These are phyloP conservation scores for Taiozyma sp. DNA, from an alignment of 1,139 yeast genomes.

Conservation along the genomic window DNA sequence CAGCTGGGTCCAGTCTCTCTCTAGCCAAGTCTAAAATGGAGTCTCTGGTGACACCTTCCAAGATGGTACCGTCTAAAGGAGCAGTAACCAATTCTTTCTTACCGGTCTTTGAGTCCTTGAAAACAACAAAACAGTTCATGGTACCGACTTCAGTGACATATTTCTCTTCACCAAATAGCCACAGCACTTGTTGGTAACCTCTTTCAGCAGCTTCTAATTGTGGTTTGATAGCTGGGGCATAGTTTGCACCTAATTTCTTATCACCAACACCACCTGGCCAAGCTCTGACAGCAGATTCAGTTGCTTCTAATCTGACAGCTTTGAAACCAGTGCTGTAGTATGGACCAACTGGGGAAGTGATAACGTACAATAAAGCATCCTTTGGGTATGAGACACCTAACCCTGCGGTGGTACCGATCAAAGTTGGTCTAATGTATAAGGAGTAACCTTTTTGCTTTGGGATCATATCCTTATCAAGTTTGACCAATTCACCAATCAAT, in stretches of 20 bases:
- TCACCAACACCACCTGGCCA: slow-evolving; percentile 99
- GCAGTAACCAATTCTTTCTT: slow-evolving; percentile 93
- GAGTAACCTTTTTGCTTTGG: slow-evolving; percentile 88
- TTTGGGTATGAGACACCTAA: slow-evolving; percentile 83
- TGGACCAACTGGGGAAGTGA: slow-evolving; percentile 96
- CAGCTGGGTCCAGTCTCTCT: slow-evolving; percentile 61
- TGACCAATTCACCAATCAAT: slow-evolving; percentile 68
- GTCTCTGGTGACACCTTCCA: slow-evolving; percentile 96
- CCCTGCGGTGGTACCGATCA: slow-evolving; percentile 86
- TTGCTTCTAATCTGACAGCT: slow-evolving; percentile 90
- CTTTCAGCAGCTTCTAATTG: slow-evolving; percentile 81
- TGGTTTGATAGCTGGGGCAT: slow-evolving; percentile 92
- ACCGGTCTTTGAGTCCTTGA: slow-evolving; percentile 63
- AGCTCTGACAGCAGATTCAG: slow-evolving; percentile 92
- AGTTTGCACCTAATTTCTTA: slow-evolving; percentile 94
- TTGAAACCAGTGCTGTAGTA: slow-evolving; percentile 87
- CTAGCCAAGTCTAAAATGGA: slow-evolving; percentile 75
- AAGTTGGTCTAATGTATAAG: slow-evolving; percentile 86
- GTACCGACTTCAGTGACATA: slow-evolving; percentile 95
- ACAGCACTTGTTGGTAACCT: slow-evolving; percentile 92
- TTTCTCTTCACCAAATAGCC: slow-evolving; percentile 93
- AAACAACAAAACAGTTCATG: slow-evolving; percentile 90
- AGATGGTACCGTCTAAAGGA: slow-evolving; percentile 93
- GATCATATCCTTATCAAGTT: slow-evolving; percentile 69
- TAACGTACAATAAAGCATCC: slow-evolving; percentile 75